These are phyloP conservation scores for Rhodotorula toruloides DNA, from an alignment of 768 basidiomycete genomes.

Conservation along the genomic window DNA sequence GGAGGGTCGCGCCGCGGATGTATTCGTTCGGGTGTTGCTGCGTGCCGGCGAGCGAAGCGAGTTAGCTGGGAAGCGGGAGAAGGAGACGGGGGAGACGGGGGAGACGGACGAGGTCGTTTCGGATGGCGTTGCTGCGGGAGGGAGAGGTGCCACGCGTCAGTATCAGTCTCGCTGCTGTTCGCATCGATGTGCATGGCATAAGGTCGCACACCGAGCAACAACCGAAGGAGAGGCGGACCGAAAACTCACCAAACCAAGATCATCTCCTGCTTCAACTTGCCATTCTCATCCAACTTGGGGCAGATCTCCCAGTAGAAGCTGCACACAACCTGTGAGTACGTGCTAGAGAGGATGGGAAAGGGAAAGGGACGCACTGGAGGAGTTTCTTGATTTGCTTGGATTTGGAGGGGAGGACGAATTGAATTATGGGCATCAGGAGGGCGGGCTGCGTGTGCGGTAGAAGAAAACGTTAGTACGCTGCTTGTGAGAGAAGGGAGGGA, in stretches of 20 bases:
- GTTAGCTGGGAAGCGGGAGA: background rate
- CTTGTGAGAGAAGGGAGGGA: background rate
- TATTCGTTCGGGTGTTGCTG: slow-evolving; percentile 98
- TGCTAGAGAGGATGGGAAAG: background rate
- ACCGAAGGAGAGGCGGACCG: slow-evolving; percentile 51
- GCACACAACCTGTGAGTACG: background rate
- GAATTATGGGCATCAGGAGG: slow-evolving; percentile 94
- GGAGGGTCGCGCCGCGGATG: slow-evolving; percentile 93
- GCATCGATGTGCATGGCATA: too few species aligned
- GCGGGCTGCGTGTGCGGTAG: slow-evolving; percentile 13
- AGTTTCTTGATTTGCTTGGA: slow-evolving; percentile 97
- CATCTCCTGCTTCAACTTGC: slow-evolving; percentile 99
- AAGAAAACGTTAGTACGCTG: too few species aligned
- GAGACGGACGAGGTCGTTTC: slow-evolving; percentile 66
- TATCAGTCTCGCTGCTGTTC: too few species aligned
- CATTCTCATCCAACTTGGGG: slow-evolving; percentile 92
- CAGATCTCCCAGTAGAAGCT: slow-evolving; percentile 98
- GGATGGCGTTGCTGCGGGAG: slow-evolving; percentile 70
- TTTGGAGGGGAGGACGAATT: slow-evolving; percentile 90
- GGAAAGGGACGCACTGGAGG: slow-evolving; percentile 48
- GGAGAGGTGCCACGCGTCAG: too few species aligned
- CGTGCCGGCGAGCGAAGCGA: slow-evolving; percentile 51
- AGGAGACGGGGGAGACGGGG: slow-evolving; percentile 49
- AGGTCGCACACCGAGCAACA: too few species aligned
- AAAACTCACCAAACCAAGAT: slow-evolving; percentile 69